Evolutionary conservation across 495 filamentous ascomycete species (phyloP).

Genomic region (Aspergillus hancockii): DNA sequence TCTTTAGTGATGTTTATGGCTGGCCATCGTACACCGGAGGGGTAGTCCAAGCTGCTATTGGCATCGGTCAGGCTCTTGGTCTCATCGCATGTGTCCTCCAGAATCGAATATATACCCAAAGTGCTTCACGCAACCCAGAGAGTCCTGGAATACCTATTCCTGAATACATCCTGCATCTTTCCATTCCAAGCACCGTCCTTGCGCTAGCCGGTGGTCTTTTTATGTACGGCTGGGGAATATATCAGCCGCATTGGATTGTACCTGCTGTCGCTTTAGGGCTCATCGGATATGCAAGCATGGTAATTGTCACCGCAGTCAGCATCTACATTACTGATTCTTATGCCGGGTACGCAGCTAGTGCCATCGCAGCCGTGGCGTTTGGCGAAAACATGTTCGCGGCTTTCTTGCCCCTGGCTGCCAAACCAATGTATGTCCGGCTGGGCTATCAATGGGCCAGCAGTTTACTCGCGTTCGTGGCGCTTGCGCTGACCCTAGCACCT

Average conservation of each 20-base stretch:
- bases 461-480: constrained; percentile 39
- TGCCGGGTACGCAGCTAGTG: constrained; percentile 34
- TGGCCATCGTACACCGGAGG: constrained; percentile 11
- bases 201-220: constrained; percentile 21
- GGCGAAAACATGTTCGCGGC: constrained; percentile 41
- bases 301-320: constrained; percentile 32
- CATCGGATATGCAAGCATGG: constrained; percentile 29
- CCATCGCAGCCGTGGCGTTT: constrained; percentile 34
- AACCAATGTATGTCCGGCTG: constrained; percentile 42
- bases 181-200: constrained; percentile 15
- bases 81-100: constrained; percentile 8
- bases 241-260: constrained; percentile 26
- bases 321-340: constrained; percentile 40
- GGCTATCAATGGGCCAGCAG: constrained; percentile 49
- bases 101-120: constrained; percentile 11
- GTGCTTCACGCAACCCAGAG: constrained; percentile 14
- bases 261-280: constrained; percentile 21
- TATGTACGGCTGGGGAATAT: constrained; percentile 21
- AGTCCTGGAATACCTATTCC: constrained; percentile 14
- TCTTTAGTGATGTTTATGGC: constrained; percentile 8
- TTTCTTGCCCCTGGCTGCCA: constrained; percentile 42
- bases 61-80: constrained; percentile 15
- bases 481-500: constrained; percentile 34
- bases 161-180: constrained; percentile 20
- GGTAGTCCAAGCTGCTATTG: constrained; percentile 12